Conservation (phyloP, 345 rosid genomes). For the Sonneratia caseolaris region DNA sequence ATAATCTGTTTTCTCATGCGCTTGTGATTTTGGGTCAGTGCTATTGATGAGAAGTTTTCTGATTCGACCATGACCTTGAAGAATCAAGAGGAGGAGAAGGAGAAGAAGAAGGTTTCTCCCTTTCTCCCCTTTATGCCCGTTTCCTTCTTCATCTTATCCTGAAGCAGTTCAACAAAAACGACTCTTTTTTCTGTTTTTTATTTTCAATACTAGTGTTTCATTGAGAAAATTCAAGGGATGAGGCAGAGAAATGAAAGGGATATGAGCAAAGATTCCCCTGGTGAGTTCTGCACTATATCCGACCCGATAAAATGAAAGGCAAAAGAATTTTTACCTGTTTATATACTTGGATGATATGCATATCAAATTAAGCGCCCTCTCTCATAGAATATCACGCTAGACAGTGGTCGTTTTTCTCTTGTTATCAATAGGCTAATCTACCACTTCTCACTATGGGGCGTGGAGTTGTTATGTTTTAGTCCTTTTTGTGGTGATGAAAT, state of each 20-base stretch:
- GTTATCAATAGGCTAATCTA: background rate
- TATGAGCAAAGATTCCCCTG: conserved; percentile 15
- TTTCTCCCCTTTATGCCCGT: background rate
- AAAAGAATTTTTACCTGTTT: background rate
- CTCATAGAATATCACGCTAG: background rate
- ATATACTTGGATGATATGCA: background rate
- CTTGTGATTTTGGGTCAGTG: background rate
- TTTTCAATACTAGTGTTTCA: conserved; percentile 23
- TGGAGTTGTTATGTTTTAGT: background rate
- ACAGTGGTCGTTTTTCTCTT: background rate
- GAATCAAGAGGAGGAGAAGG: conserved; percentile 19
- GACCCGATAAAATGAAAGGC: background rate
- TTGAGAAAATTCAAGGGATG: conserved; percentile 24
- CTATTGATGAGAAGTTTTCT: conserved; percentile 14
- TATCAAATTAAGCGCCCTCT: background rate
- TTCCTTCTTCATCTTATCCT: background rate
- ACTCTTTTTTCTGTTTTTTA: background rate
- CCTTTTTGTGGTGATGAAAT: background rate
- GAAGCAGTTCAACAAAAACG: background rate
- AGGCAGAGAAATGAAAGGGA: conserved; percentile 23
- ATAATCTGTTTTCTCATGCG: background rate
- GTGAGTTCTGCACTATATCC: conserved; percentile 16
- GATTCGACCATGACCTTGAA: conserved; percentile 16
- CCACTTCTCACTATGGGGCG: background rate
- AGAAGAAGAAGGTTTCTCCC: conserved; percentile 18